These are phyloP conservation scores for Chaetoceros muelleri DNA, from an alignment of 108 stramenopile species.

Conservation along the genomic window DNA sequence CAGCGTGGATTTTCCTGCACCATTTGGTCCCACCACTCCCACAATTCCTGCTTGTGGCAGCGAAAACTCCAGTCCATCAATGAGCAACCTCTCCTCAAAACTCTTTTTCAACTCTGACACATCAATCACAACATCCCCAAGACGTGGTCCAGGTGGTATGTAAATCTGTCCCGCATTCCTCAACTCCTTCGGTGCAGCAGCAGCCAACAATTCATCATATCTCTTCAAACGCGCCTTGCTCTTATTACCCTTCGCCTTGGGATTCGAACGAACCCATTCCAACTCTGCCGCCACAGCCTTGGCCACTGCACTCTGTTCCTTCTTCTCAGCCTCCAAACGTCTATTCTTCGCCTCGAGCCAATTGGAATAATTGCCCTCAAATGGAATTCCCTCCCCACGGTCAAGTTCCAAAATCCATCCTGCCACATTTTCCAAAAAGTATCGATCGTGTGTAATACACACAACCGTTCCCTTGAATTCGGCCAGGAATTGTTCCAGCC, in stretches of 20 bases:
- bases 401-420: slow-evolving; percentile 96
- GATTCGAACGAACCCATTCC: slow-evolving; percentile 86
- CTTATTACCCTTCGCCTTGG: slow-evolving; percentile 86
- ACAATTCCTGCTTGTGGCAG: slow-evolving; percentile 87
- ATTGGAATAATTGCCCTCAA: slow-evolving; percentile 89
- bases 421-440: slow-evolving; percentile 93
- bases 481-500: slow-evolving; percentile 85
- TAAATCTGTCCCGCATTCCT: slow-evolving; percentile 81
- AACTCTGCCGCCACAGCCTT: slow-evolving; percentile 79
- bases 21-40: slow-evolving; percentile 81
- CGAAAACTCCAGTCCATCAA: slow-evolving; percentile 77
- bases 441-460: slow-evolving; percentile 88
- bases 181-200: slow-evolving; percentile 66
- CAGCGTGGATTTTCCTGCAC: slow-evolving; percentile 72
- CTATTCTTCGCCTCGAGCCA: slow-evolving; percentile 90
- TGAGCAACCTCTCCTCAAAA: slow-evolving; percentile 72
- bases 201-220: slow-evolving; percentile 81
- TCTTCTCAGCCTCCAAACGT: slow-evolving; percentile 79
- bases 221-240: slow-evolving; percentile 81
- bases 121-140: slow-evolving; percentile 85
- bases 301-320: slow-evolving; percentile 56
- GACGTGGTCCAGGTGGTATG: slow-evolving; percentile 88
- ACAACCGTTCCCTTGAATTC: slow-evolving; percentile 94
- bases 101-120: slow-evolving; percentile 56
- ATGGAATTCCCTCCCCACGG: slow-evolving; percentile 86